These are phyloP conservation scores for Barnettozyma sucrosica DNA, from an alignment of 805 yeast genomes.

Conservation along the genomic window DNA sequence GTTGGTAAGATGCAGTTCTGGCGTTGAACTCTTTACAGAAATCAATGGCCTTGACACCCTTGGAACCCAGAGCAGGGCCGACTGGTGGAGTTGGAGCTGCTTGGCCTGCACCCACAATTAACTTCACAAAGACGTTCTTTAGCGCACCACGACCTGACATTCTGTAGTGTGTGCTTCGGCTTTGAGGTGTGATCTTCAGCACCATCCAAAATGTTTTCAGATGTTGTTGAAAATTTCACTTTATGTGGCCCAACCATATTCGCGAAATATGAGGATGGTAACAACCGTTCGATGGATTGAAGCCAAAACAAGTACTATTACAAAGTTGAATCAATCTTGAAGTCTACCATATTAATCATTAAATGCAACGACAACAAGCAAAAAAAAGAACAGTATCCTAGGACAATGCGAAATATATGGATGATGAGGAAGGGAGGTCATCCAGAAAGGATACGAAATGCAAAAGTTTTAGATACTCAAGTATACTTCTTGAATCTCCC, in stretches of 20 bases:
- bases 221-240: not conserved
- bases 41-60: conserved; percentile 97
- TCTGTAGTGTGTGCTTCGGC: not conserved
- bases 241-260: not conserved
- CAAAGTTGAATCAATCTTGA: not conserved
- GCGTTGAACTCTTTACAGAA: conserved; percentile 98
- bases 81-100: conserved; percentile 99
- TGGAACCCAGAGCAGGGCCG: conserved; percentile 97
- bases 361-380: not conserved
- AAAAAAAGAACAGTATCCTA: not conserved
- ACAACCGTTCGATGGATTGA: not conserved
- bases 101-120: conserved; percentile 93
- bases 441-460: not conserved
- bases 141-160: conserved; percentile 26
- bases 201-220: not conserved
- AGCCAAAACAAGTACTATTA: not conserved
- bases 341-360: not conserved
- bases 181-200: not conserved
- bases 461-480: not conserved
- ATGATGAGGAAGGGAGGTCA: not conserved
- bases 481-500: conserved; percentile 22
- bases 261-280: not conserved
- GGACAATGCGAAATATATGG: not conserved
- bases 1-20: conserved; percentile 78
- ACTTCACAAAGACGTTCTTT: conserved; percentile 61